Percentiles rank a stretch among this genome's conserved stretches.
Evolutionary conservation across 1,284 basidiomycete genomes (phyloP).

Genomic region (Pyrrhoderma lamaoense): DNA sequence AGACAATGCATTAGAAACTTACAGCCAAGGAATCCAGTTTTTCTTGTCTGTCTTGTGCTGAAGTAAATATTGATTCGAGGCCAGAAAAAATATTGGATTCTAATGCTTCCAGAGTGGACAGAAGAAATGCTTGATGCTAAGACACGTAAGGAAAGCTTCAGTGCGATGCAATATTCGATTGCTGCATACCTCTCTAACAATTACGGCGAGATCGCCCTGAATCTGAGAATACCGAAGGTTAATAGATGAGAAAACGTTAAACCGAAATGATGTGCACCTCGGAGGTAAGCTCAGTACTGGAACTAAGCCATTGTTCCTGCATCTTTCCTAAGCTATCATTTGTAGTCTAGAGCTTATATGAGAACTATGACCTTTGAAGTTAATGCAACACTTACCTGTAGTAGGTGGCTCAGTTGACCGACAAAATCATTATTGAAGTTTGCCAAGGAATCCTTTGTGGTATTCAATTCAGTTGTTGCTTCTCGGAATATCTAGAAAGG

Average conservation of each 20-base stretch:
- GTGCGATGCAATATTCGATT: too few species aligned
- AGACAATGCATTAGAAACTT: background rate
- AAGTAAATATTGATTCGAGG: background rate
- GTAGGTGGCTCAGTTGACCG: background rate
- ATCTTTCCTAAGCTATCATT: background rate
- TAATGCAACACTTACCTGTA: conserved; percentile 1
- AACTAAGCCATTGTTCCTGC: background rate
- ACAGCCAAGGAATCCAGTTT: background rate
- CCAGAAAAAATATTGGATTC: background rate
- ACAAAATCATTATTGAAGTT: conserved; percentile 2
- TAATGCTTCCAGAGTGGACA: too few species aligned
- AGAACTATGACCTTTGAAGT: background rate
- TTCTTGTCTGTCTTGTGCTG: too few species aligned
- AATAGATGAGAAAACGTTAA: background rate
- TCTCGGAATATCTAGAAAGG: conserved; percentile 4
- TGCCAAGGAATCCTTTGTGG: background rate
- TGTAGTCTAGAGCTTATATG: background rate
- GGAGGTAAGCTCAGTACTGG: background rate
- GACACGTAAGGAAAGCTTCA: too few species aligned
- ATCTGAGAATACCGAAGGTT: background rate
- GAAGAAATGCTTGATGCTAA: too few species aligned
- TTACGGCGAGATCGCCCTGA: too few species aligned
- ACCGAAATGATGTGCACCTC: background rate
- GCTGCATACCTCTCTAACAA: too few species aligned
- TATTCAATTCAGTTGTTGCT: background rate